These are phyloP conservation scores for Vigna mungo DNA, from an alignment of 306 rosid genomes.

Conservation along the genomic window DNA sequence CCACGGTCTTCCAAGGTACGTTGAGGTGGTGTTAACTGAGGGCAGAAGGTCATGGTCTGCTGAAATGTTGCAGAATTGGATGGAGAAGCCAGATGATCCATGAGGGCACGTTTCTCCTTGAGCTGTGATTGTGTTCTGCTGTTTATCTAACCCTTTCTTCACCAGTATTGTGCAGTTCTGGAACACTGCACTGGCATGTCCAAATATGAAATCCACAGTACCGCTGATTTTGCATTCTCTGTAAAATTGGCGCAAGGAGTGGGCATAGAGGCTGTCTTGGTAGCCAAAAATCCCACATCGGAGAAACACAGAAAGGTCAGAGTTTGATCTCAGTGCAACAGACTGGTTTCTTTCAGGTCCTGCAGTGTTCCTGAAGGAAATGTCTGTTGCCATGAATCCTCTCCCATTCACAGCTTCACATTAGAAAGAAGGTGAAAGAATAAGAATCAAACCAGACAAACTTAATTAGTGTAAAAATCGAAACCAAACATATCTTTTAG, in stretches of 20 bases:
- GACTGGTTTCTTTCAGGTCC: conserved; percentile 70
- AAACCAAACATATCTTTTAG: neutral
- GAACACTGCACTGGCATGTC: conserved; percentile 69
- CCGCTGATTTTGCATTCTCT: conserved; percentile 74
- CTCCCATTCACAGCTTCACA: conserved; percentile 70
- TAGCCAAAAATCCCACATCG: conserved; percentile 62
- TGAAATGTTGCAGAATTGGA: conserved; percentile 73
- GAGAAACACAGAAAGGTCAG: conserved; percentile 68
- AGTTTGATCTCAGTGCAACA: conserved; percentile 75
- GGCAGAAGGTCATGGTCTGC: conserved; percentile 58
- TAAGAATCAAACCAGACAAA: neutral
- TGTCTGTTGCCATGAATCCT: conserved; percentile 75
- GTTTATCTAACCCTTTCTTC: conserved; percentile 59
- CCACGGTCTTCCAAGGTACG: conserved; percentile 83
- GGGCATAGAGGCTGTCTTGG: conserved; percentile 75
- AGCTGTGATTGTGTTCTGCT: conserved; percentile 79
- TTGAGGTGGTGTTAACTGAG: conserved; percentile 40
- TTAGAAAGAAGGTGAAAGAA: neutral
- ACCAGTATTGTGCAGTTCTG: conserved; percentile 65
- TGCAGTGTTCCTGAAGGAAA: conserved; percentile 69
- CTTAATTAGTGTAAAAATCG: neutral
- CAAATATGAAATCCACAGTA: conserved; percentile 77
- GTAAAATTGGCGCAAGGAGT: conserved; percentile 75
- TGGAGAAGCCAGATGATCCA: conserved; percentile 64
- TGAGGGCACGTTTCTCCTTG: conserved; percentile 57